Percentiles rank a stretch among this genome's conserved stretches.
Conservation (phyloP, 192 early-diverging fungal species). For the Backusella westeae region DNA sequence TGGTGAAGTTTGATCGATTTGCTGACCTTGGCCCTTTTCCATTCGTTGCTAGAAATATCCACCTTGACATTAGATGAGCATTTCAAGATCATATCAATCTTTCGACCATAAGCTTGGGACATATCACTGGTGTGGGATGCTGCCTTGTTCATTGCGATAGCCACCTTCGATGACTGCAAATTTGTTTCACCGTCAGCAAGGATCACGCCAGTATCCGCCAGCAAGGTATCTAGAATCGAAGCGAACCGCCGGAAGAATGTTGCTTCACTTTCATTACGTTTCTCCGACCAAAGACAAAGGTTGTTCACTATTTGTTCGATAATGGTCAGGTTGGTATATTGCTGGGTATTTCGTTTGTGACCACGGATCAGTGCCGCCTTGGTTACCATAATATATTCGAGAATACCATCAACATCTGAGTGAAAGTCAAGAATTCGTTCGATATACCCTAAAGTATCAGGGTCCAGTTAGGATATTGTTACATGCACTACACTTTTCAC, state of each 20-base stretch:
- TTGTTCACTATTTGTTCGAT: slow-evolving; percentile 8
- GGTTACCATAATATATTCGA: no score
- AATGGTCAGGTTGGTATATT: neutral
- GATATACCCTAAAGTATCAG: no score
- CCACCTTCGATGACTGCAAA: slow-evolving; percentile 3
- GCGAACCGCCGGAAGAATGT: neutral
- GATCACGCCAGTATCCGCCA: neutral
- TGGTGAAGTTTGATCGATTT: slow-evolving; percentile 9
- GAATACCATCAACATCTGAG: no score
- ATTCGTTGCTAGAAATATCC: slow-evolving; percentile 10
- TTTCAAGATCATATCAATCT: slow-evolving; percentile 11
- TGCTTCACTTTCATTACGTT: no score
- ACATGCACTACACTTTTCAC: no score
- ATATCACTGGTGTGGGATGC: neutral
- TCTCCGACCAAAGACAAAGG: neutral
- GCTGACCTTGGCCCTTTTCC: neutral
- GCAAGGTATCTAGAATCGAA: slow-evolving; percentile 8
- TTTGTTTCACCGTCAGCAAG: slow-evolving; percentile 6
- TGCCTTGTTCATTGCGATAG: neutral
- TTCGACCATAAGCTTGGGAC: slow-evolving; percentile 6
- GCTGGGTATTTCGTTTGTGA: slow-evolving; percentile 2
- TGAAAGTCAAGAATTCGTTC: no score
- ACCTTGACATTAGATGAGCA: slow-evolving; percentile 8
- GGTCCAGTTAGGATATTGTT: no score
- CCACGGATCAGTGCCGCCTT: no score